These are phyloP conservation scores for Marsdenia floribunda DNA, from an alignment of 257 asterid species.

Conservation along the genomic window DNA sequence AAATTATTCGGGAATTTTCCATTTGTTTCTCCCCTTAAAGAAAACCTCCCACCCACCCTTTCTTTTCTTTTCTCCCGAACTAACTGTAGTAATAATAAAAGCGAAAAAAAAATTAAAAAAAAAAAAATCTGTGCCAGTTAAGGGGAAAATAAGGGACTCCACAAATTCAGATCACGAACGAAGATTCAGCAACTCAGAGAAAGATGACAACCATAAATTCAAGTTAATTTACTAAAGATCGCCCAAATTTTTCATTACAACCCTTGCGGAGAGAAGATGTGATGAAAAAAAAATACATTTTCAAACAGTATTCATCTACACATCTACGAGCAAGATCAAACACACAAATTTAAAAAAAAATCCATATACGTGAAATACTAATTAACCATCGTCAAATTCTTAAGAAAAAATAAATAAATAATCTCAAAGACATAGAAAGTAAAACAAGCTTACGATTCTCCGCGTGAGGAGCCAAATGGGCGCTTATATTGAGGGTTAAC, in stretches of 20 bases:
- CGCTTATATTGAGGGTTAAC: conserved; percentile 73
- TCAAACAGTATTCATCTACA: conserved; percentile 18
- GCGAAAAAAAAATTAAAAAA: no score
- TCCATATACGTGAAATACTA: neutral
- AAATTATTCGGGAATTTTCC: no score
- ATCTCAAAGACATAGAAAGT: conserved; percentile 5
- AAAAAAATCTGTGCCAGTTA: neutral
- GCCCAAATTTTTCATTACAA: conserved; percentile 15
- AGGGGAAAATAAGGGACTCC: conserved; percentile 11
- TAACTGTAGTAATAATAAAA: no score
- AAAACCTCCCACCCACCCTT: no score
- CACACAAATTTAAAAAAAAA: neutral
- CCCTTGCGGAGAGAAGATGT: neutral
- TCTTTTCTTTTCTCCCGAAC: no score
- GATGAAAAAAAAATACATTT: neutral
- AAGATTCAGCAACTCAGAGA: neutral
- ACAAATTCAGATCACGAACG: conserved; percentile 27
- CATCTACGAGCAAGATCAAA: conserved; percentile 17
- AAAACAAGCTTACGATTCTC: conserved; percentile 65
- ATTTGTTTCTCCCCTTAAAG: no score
- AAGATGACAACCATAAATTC: conserved; percentile 19
- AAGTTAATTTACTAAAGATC: conserved; percentile 29
- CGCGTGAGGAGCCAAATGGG: conserved; percentile 69
- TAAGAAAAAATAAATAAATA: conserved; percentile 2
- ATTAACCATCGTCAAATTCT: neutral